A percentile compares a stretch with the other conserved stretches of the same genome.
Conservation (phyloP, 139 green algal species). For the Limnomonas spitsbergensis region DNA sequence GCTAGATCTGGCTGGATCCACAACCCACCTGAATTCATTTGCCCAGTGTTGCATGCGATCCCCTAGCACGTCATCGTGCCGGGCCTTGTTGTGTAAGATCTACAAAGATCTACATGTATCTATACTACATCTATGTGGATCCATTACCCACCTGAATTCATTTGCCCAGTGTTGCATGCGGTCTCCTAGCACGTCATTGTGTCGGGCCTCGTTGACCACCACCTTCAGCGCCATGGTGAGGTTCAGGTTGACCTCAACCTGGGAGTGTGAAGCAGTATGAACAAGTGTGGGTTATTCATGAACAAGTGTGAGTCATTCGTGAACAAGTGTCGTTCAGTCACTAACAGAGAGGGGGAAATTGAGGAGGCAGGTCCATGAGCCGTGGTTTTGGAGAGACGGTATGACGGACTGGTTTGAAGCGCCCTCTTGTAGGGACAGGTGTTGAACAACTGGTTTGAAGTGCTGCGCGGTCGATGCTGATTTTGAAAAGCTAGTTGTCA, state of each 20-base stretch:
- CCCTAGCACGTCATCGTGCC: conserved; percentile 40
- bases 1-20: no score
- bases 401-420: no score
- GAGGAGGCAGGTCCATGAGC: not conserved
- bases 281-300: not conserved
- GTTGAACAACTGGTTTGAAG: no score
- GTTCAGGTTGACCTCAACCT: conserved; percentile 22
- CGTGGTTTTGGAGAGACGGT: no score
- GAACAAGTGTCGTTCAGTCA: no score
- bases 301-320: no score
- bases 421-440: no score
- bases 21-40: conserved; percentile 37
- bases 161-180: conserved; percentile 46
- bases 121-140: no score
- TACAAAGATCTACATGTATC: no score
- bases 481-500: no score
- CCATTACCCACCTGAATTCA: conserved; percentile 36
- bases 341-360: not conserved
- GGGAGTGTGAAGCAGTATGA: not conserved
- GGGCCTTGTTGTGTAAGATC: conserved; percentile 43
- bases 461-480: no score
- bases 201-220: conserved; percentile 45
- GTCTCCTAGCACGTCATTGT: conserved; percentile 40
- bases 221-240: conserved; percentile 38
- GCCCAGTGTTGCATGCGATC: conserved; percentile 45